Base-by-base conservation (phyloP, 2,329 filamentous ascomycete species). In the Aspergillus fumigatus region DNA sequence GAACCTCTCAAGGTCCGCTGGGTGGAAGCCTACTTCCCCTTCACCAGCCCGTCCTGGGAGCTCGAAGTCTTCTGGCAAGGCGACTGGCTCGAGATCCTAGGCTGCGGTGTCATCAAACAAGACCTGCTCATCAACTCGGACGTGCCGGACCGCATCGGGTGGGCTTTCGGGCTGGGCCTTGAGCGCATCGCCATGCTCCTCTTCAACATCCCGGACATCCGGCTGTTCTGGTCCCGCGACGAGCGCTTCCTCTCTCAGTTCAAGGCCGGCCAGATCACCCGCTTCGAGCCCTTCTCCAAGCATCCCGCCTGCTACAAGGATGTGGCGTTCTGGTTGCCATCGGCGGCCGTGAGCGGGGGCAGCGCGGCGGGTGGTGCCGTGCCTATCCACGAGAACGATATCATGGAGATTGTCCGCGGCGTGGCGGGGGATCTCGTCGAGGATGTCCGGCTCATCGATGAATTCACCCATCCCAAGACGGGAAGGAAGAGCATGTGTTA, bases 1-100 rank as follows among this genome's bases (percentile, higher is more conserved):
- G 89, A 95, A 67, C 90, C 92, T 4, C 79, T 97, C 41, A 87
- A 86, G 64, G 87, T 97, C 67, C 85, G 94, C 63, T 99, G 94
- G 94, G 87, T 97, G 7, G 93, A 97, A 73, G 92, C 94, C 1
- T 97, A 94, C 75, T 99, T 99, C 76, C 94, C 94, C 41, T 97
- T 97, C 72, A 99, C 94, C 0, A 92, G 88, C 56, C 94, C 94
- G 0, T 94, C 89, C 6, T 99, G 91, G 89, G 94, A 99, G 73
- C 82, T 99, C 25, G 94, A 99, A 71, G 91, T 99, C 9, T 92
- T 90, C 79, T 97, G 93, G 84, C 87, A 88, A 64, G 92, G 90
- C 29, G 89, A 95, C 71, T 99, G 94, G 94, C 86, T 99, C 35
- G 94, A 99, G 76, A 86, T 97, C 4, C 82, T 99, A 1, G 94